These are phyloP conservation scores for Taiozyma sp. DNA, from an alignment of 1,139 yeast genomes.

Conservation along the genomic window DNA sequence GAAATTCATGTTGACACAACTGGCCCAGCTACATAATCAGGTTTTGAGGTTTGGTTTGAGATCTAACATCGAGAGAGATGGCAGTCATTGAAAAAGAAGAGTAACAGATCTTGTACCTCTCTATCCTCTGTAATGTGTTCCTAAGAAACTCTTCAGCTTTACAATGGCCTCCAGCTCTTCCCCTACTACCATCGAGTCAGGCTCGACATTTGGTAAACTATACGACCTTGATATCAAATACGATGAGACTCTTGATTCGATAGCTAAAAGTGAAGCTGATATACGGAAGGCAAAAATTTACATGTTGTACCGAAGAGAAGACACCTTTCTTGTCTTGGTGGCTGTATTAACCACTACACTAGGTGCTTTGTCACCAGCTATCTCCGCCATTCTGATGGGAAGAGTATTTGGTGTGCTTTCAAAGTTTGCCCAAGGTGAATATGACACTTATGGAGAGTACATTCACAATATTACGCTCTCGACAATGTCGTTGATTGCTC, in stretches of 20 bases:
- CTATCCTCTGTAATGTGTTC: background rate
- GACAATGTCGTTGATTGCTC: slow-evolving; percentile 49
- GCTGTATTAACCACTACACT: slow-evolving; percentile 26
- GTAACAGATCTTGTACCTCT: background rate
- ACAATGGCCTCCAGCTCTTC: background rate
- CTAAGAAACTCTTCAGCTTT: background rate
- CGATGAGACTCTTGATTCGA: background rate
- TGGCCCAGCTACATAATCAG: background rate
- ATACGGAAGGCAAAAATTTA: slow-evolving; percentile 14
- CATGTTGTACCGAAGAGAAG: slow-evolving; percentile 17
- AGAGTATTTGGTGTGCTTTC: slow-evolving; percentile 52
- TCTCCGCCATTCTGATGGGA: slow-evolving; percentile 64
- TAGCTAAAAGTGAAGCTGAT: background rate
- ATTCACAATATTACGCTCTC: slow-evolving; percentile 40
- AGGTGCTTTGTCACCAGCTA: slow-evolving; percentile 55
- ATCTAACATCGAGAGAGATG: background rate
- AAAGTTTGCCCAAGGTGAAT: slow-evolving; percentile 30
- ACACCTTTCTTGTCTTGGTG: slow-evolving; percentile 6
- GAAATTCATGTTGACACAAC: background rate
- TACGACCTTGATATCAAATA: slow-evolving; percentile 13
- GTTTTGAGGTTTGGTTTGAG: background rate
- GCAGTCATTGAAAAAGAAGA: background rate
- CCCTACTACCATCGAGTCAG: slow-evolving; percentile 2
- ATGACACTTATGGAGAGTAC: slow-evolving; percentile 30
- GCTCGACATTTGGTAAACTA: slow-evolving; percentile 1